These are phyloP conservation scores for Tirmania nivea DNA, from an alignment of 495 filamentous ascomycete species.

Conservation along the genomic window DNA sequence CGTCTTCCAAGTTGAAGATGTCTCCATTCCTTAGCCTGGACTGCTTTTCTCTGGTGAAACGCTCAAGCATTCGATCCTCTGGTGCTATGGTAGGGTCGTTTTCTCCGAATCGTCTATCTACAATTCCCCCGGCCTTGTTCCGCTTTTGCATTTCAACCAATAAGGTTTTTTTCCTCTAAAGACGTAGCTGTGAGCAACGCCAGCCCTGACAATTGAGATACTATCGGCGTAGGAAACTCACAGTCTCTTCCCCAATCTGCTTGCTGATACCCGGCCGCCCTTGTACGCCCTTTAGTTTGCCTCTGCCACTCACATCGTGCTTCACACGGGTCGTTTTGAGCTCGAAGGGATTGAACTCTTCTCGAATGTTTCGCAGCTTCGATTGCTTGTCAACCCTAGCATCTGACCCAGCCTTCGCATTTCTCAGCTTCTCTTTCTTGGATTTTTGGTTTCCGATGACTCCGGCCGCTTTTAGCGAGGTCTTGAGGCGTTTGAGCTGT, in stretches of 20 bases:
- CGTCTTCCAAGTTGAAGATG: conserved; percentile 78
- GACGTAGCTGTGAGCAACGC: not conserved
- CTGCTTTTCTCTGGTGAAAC: conserved; percentile 66
- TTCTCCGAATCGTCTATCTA: conserved; percentile 89
- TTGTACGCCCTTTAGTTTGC: conserved; percentile 31
- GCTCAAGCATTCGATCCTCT: conserved; percentile 78
- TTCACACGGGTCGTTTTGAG: conserved; percentile 38
- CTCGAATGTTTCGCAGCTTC: conserved; percentile 63
- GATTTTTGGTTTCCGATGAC: conserved; percentile 72
- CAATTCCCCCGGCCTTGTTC: conserved; percentile 76
- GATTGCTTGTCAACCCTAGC: conserved; percentile 49
- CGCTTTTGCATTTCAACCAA: conserved; percentile 65
- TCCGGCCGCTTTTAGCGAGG: conserved; percentile 66
- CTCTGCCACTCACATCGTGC: conserved; percentile 20
- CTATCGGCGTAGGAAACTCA: conserved; percentile 22
- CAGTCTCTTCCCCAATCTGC: conserved; percentile 66
- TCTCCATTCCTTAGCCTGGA: conserved; percentile 12
- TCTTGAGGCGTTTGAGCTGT: conserved; percentile 85
- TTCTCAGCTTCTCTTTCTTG: conserved; percentile 47
- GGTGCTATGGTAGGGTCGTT: conserved; percentile 82
- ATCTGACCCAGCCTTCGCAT: conserved; percentile 36
- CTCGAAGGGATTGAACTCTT: conserved; percentile 95
- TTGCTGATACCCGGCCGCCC: conserved; percentile 65
- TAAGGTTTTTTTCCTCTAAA: conserved; percentile 36
- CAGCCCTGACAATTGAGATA: not conserved